phyloP scores from a whole-genome alignment of 805 yeast genomes.

The Kodamaea jinghongensis region DNA sequence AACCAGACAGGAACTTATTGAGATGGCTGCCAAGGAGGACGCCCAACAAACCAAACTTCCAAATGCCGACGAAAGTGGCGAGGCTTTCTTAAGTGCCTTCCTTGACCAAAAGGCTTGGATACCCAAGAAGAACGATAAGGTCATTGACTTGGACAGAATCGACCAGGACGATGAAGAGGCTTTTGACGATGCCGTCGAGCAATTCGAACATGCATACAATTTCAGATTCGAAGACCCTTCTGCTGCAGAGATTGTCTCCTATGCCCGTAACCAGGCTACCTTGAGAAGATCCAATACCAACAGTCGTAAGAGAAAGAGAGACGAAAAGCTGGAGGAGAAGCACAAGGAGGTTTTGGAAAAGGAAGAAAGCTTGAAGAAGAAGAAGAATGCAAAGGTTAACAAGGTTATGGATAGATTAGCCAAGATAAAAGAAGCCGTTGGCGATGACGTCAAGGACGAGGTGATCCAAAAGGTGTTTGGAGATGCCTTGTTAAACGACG shows the following conservation, averaged over 20 bases:
- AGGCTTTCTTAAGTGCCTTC: conserved; percentile 70
- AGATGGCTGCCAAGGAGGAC: conserved; percentile 13
- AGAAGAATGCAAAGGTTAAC: conserved; percentile 73
- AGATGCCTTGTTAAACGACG: conserved; percentile 75
- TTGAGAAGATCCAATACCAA: conserved; percentile 70
- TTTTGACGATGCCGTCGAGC: conserved; percentile 88
- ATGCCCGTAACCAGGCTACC: conserved; percentile 93
- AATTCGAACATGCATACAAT: conserved; percentile 88
- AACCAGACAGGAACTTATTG: conserved; percentile 7
- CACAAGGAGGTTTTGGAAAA: conserved; percentile 51
- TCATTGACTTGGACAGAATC: conserved; percentile 48
- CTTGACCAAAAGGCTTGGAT: conserved; percentile 85
- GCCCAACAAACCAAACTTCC: conserved; percentile 47
- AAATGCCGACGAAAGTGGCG: conserved; percentile 54
- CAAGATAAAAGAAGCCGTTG: conserved; percentile 65
- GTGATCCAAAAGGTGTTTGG: conserved; percentile 65
- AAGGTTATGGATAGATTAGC: conserved; percentile 70
- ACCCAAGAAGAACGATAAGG: conserved; percentile 64
- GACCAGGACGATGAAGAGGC: conserved; percentile 70
- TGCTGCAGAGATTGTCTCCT: conserved; percentile 86
- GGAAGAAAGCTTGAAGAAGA: conserved; percentile 62
- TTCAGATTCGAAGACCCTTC: conserved; percentile 92
- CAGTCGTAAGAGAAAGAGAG: conserved; percentile 79
- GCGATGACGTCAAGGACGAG: conserved; percentile 59
- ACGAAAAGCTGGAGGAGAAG: conserved; percentile 57